phyloP scores from a whole-genome alignment of 495 filamentous ascomycete species.

The Neurospora tetraspora region DNA sequence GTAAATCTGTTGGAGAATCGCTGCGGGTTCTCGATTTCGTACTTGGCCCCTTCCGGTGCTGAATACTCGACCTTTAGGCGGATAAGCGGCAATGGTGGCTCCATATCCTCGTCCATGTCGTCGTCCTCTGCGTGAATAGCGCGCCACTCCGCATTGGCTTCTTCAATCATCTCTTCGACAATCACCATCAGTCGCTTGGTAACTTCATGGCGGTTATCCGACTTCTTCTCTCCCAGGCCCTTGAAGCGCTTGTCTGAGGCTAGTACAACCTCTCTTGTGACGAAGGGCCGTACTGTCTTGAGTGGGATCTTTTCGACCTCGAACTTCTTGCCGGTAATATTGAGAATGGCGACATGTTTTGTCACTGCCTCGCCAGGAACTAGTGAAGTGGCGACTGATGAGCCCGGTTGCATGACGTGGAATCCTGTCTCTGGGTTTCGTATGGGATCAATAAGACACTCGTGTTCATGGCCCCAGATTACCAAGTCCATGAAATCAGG shows the following conservation, averaged over 20 bases:
- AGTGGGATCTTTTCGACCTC: slow-evolving; percentile 70
- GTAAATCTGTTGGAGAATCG: slow-evolving; percentile 92
- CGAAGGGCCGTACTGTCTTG: slow-evolving; percentile 83
- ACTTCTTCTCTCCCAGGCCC: slow-evolving; percentile 57
- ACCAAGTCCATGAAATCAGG: slow-evolving; percentile 87
- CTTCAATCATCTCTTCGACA: slow-evolving; percentile 75
- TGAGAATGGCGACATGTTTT: slow-evolving; percentile 84
- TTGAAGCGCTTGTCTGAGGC: slow-evolving; percentile 67
- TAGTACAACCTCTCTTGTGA: slow-evolving; percentile 74
- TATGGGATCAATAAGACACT: slow-evolving; percentile 78
- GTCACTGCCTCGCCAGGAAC: slow-evolving; percentile 81
- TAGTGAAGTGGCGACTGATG: slow-evolving; percentile 88
- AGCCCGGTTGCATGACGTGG: slow-evolving; percentile 94
- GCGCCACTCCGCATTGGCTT: slow-evolving; percentile 76
- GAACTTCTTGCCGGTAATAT: slow-evolving; percentile 73
- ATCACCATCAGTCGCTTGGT: slow-evolving; percentile 64
- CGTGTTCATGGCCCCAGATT: slow-evolving; percentile 97
- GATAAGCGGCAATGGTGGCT: slow-evolving; percentile 71
- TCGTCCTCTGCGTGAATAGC: slow-evolving; percentile 48
- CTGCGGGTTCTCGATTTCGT: slow-evolving; percentile 91
- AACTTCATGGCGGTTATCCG: slow-evolving; percentile 71
- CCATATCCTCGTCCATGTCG: slow-evolving; percentile 45
- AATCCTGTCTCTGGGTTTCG: slow-evolving; percentile 81
- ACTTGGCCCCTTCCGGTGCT: slow-evolving; percentile 75
- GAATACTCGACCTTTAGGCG: slow-evolving; percentile 86